A percentile compares a stretch with the other conserved stretches of the same genome.
Evolutionary conservation across 2,329 filamentous ascomycete genomes (phyloP).

Genomic region (Pezicula carpinea): DNA sequence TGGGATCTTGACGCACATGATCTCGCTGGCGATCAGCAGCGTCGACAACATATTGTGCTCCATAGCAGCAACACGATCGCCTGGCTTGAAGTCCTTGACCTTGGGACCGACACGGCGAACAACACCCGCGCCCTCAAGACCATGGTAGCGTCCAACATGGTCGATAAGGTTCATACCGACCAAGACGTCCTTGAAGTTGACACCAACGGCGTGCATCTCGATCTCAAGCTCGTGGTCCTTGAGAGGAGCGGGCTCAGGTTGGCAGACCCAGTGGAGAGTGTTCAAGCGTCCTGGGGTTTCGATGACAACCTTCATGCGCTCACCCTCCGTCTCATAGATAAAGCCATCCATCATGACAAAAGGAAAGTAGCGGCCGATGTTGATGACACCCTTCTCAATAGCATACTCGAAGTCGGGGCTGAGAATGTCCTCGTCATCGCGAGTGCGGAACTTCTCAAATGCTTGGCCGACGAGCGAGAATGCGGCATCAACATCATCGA

Average conservation of each 20-base stretch:
- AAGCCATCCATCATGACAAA: too few species aligned
- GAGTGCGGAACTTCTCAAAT: too few species aligned
- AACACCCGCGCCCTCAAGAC: conserved; percentile 26
- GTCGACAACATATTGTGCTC: conserved; percentile 9
- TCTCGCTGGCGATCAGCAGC: conserved; percentile 21
- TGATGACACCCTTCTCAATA: too few species aligned
- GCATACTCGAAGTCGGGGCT: too few species aligned
- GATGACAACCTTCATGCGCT: too few species aligned
- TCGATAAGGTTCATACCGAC: conserved; percentile 11
- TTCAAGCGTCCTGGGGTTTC: too few species aligned
- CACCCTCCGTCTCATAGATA: too few species aligned
- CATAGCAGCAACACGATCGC: conserved; percentile 11
- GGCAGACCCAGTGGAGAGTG: too few species aligned
- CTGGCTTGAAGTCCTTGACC: neutral
- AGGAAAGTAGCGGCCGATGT: too few species aligned
- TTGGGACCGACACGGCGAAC: conserved; percentile 18
- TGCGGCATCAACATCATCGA: too few species aligned
- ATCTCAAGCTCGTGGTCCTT: neutral
- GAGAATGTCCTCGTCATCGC: too few species aligned
- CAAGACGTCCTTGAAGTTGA: conserved; percentile 16
- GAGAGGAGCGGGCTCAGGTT: conserved; percentile 8
- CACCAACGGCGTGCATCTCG: conserved; percentile 1
- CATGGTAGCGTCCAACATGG: conserved; percentile 11
- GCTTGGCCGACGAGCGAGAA: too few species aligned
- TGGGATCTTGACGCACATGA: conserved; percentile 2